Evolutionary conservation across 2,329 filamentous ascomycete genomes (phyloP).

Genomic region (Penicillium sp.): DNA sequence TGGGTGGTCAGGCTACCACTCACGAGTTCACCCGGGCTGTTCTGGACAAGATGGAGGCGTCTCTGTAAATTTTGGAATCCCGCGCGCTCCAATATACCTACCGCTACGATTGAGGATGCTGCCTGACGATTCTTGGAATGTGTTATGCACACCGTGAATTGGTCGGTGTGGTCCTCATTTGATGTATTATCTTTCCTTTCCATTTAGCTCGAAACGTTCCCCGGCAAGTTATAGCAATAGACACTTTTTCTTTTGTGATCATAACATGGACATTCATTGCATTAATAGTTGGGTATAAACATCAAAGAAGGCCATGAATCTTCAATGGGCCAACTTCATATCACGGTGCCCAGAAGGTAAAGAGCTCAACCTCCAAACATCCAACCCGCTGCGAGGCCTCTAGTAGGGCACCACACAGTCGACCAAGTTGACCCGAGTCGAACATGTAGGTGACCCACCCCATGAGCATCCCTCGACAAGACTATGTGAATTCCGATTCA

Average conservation of each 20-base stretch:
- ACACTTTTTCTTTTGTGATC: slow-evolving; percentile 23
- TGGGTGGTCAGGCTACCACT: slow-evolving; percentile 87
- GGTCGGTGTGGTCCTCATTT: slow-evolving; percentile 21
- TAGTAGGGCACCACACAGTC: not conserved
- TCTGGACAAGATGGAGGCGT: slow-evolving; percentile 86
- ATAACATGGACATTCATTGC: slow-evolving; percentile 11
- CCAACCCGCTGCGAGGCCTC: not conserved
- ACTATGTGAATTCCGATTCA: not conserved
- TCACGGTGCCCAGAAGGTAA: not conserved
- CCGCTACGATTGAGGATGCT: slow-evolving; percentile 29
- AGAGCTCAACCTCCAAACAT: not conserved
- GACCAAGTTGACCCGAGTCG: not conserved
- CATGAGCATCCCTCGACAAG: not conserved
- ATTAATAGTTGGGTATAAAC: slow-evolving; percentile 15
- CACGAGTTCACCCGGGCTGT: slow-evolving; percentile 95
- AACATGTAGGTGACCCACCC: not conserved
- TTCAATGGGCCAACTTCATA: not conserved
- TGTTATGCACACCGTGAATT: slow-evolving; percentile 15
- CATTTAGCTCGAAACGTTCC: slow-evolving; percentile 30
- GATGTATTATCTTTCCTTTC: slow-evolving; percentile 33
- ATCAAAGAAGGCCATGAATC: slow-evolving; percentile 6
- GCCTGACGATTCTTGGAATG: slow-evolving; percentile 15
- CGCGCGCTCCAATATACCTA: slow-evolving; percentile 15
- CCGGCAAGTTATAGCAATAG: slow-evolving; percentile 29
- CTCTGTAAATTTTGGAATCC: slow-evolving; percentile 52